Percentiles rank a stretch among this genome's conserved stretches.
phyloP scores from a whole-genome alignment of 495 filamentous ascomycete genomes.

The Penicillium manginii region DNA sequence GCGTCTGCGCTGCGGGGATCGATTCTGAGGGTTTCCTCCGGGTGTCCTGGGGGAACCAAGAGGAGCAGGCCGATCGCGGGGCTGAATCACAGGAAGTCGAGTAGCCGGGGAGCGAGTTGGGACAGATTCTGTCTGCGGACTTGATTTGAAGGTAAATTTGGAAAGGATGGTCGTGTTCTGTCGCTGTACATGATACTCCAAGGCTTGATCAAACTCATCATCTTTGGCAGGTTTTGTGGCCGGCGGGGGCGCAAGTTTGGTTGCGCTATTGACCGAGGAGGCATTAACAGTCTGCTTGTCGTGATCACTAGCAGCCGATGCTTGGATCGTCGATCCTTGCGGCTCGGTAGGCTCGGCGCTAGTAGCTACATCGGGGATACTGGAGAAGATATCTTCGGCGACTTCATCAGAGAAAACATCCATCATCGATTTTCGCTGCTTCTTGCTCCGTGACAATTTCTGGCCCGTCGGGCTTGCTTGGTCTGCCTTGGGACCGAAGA shows the following conservation, averaged over 20 bases:
- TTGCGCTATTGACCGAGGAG: not conserved
- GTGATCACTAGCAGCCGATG: not conserved
- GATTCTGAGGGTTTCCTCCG: constrained; percentile 11
- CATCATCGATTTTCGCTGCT: constrained; percentile 52
- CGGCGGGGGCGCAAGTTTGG: not conserved
- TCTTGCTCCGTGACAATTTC: constrained; percentile 48
- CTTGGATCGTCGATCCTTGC: constrained; percentile 13
- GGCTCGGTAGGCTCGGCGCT: constrained; percentile 5
- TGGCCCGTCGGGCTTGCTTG: constrained; percentile 57
- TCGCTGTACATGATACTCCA: constrained; percentile 41
- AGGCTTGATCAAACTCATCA: constrained; percentile 33
- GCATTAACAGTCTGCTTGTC: not conserved
- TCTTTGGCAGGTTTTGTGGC: not conserved
- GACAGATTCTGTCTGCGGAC: constrained; percentile 9
- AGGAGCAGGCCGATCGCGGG: constrained; percentile 8
- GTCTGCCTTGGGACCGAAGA: constrained; percentile 50
- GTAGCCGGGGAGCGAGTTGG: constrained; percentile 7
- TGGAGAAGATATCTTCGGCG: constrained; percentile 62
- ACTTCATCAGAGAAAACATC: constrained; percentile 71
- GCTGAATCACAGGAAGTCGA: constrained; percentile 19
- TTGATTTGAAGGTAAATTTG: constrained; percentile 37
- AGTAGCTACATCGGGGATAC: constrained; percentile 45
- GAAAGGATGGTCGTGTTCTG: constrained; percentile 43
- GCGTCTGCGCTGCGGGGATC: constrained; percentile 29
- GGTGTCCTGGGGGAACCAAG: constrained; percentile 16